Percentiles rank a stretch among this genome's conserved stretches.
Conservation (phyloP, 495 filamentous ascomycete genomes). For the Penicillium cosmopolitanum region DNA sequence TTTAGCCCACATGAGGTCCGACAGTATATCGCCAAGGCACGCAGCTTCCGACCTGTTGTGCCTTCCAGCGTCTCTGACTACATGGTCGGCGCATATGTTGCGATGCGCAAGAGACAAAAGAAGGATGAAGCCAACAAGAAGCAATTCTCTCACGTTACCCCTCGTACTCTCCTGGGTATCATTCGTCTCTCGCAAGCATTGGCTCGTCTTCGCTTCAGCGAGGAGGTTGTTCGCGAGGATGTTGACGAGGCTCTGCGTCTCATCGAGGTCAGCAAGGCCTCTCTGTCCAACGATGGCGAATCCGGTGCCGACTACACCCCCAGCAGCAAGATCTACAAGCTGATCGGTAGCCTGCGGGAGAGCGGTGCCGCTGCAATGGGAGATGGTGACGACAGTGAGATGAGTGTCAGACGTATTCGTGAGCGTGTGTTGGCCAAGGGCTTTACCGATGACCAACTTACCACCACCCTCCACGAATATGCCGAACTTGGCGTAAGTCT, state of each 20-base stretch:
- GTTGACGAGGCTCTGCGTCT: conserved; percentile 93
- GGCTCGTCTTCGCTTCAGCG: conserved; percentile 87
- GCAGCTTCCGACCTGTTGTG: conserved; percentile 83
- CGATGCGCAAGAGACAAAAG: conserved; percentile 85
- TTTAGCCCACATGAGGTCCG: conserved; percentile 92
- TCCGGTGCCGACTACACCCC: conserved; percentile 72
- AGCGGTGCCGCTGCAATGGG: conserved; percentile 76
- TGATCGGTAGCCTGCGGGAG: conserved; percentile 83
- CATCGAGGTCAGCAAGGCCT: conserved; percentile 89
- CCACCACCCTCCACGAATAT: conserved; percentile 86
- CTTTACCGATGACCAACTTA: conserved; percentile 92
- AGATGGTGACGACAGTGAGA: conserved; percentile 71
- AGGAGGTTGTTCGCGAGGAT: conserved; percentile 83
- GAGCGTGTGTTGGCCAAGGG: conserved; percentile 94
- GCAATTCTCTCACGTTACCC: conserved; percentile 89
- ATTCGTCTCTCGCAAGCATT: conserved; percentile 92
- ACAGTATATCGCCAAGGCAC: conserved; percentile 91
- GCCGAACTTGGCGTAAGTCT: conserved; percentile 79
- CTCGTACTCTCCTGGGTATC: conserved; percentile 89
- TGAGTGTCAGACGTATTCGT: conserved; percentile 83
- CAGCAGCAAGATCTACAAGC: conserved; percentile 88
- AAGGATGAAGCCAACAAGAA: conserved; percentile 84
- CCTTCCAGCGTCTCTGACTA: conserved; percentile 87
- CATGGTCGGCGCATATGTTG: conserved; percentile 93
- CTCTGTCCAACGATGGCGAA: conserved; percentile 68